Evolutionary conservation across 2,329 filamentous ascomycete genomes (phyloP).

Genomic region (Cladosporium sp.): DNA sequence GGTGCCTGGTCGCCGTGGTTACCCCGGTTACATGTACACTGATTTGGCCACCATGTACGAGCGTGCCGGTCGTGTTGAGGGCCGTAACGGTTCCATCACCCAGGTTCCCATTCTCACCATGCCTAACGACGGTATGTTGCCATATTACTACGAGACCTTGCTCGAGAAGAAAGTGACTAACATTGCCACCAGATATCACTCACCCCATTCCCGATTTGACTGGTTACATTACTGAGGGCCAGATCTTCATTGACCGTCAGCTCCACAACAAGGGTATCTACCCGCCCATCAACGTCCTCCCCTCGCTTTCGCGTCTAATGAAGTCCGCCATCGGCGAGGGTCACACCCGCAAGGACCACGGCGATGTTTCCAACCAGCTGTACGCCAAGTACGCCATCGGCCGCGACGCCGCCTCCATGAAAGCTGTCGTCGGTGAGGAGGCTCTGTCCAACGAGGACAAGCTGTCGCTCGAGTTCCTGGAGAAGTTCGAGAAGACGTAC

Average conservation of each 20-base stretch:
- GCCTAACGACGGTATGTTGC: slow-evolving; percentile 79
- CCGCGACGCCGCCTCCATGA: slow-evolving; percentile 97
- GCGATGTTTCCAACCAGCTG: slow-evolving; percentile 97
- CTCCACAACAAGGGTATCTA: slow-evolving; percentile 96
- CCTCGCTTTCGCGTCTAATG: slow-evolving; percentile 98
- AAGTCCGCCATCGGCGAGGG: slow-evolving; percentile 98
- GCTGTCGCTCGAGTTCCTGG: slow-evolving; percentile 93
- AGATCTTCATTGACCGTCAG: slow-evolving; percentile 94
- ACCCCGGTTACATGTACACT: slow-evolving; percentile 99
- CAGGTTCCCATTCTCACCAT: slow-evolving; percentile 99
- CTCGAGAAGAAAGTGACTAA: neutral
- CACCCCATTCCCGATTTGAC: slow-evolving; percentile 98
- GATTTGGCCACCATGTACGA: slow-evolving; percentile 99
- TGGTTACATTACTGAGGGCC: slow-evolving; percentile 97
- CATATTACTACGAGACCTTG: neutral
- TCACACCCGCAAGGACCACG: slow-evolving; percentile 93
- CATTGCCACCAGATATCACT: slow-evolving; percentile 67
- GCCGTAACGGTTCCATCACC: slow-evolving; percentile 96
- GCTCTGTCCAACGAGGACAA: slow-evolving; percentile 94
- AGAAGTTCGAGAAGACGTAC: slow-evolving; percentile 96
- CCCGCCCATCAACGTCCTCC: slow-evolving; percentile 96
- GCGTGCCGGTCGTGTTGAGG: slow-evolving; percentile 93
- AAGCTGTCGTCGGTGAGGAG: slow-evolving; percentile 98
- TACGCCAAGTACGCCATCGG: slow-evolving; percentile 99
- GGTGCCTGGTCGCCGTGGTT: slow-evolving; percentile 97